Percentiles rank a stretch among this genome's conserved stretches.
Evolutionary conservation across 495 filamentous ascomycete genomes (phyloP).

Genomic region (Aspergillus bertholletiae): DNA sequence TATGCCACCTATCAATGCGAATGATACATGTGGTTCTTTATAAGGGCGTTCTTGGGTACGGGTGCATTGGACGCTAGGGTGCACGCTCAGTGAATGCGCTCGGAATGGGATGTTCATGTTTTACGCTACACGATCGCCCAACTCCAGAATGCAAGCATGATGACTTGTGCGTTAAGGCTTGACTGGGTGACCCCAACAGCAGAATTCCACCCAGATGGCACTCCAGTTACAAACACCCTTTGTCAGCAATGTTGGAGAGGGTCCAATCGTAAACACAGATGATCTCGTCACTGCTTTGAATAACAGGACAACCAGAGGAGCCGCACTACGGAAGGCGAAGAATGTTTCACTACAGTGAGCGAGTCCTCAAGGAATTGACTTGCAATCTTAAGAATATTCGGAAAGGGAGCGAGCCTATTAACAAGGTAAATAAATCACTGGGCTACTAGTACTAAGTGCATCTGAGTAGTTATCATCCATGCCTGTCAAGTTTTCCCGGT

Average conservation of each 20-base stretch:
- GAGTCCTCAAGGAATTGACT: conserved; percentile 53
- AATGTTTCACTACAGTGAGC: conserved; percentile 56
- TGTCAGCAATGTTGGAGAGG: conserved; percentile 66
- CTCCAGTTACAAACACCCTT: conserved; percentile 58
- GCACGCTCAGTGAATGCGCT: conserved; percentile 60
- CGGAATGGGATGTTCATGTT: conserved; percentile 72
- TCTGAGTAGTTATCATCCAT: too few species aligned
- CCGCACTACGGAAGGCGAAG: conserved; percentile 62
- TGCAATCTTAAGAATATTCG: conserved; percentile 55
- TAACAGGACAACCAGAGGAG: conserved; percentile 49
- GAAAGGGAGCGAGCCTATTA: conserved; percentile 56
- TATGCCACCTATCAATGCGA: not conserved
- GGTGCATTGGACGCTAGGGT: conserved; percentile 65
- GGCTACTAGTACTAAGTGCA: conserved; percentile 1
- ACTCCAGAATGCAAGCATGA: conserved; percentile 53
- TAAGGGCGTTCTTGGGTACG: conserved; percentile 67
- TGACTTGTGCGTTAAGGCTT: conserved; percentile 59
- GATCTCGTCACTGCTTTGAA: conserved; percentile 61
- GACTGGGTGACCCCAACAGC: conserved; percentile 69
- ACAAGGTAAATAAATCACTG: conserved; percentile 22
- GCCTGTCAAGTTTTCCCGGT: too few species aligned
- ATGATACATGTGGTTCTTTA: not conserved
- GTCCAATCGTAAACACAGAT: conserved; percentile 59
- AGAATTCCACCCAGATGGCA: conserved; percentile 63
- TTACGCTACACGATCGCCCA: conserved; percentile 40